A percentile compares a stretch with the other conserved stretches of the same genome.
Conservation (phyloP, 2,329 filamentous ascomycete species). For the Phyllosticta paracitricarpa region DNA sequence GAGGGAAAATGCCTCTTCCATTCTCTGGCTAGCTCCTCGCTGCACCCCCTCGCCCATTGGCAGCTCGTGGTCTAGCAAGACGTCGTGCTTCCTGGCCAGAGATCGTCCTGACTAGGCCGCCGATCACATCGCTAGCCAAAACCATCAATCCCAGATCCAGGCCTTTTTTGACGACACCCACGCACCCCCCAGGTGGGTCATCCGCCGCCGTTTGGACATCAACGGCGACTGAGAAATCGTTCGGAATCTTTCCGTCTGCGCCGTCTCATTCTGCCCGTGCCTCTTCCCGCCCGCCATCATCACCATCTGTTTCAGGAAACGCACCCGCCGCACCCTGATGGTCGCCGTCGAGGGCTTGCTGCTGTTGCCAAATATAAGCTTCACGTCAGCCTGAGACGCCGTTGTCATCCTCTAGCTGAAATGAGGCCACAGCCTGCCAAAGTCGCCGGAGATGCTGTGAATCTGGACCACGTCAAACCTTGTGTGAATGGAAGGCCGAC, state of each 20-base stretch:
- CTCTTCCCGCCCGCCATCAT: not conserved
- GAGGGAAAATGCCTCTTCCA: not conserved
- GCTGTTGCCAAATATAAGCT: not conserved
- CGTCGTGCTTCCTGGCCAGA: not conserved
- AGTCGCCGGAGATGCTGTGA: not conserved
- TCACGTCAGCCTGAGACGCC: not conserved
- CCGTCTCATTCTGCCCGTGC: not conserved
- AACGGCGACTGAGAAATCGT: not conserved
- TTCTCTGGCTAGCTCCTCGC: not conserved
- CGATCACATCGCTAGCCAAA: not conserved
- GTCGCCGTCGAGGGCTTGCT: not conserved
- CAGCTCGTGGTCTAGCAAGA: not conserved
- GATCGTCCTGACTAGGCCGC: not conserved
- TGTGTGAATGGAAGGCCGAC: not conserved
- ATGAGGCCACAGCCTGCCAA: not conserved
- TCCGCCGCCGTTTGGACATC: not conserved
- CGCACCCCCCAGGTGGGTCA: not conserved
- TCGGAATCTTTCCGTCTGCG: not conserved
- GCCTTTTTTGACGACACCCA: too few relatives aligned
- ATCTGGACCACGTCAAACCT: not conserved
- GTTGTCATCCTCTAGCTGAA: not conserved
- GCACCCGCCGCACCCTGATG: not conserved
- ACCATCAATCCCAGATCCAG: not conserved
- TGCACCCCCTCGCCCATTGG: not conserved
- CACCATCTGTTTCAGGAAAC: not conserved